Conservation (phyloP, 768 basidiomycete genomes). For the Rhodotorula sphaerocarpa region DNA sequence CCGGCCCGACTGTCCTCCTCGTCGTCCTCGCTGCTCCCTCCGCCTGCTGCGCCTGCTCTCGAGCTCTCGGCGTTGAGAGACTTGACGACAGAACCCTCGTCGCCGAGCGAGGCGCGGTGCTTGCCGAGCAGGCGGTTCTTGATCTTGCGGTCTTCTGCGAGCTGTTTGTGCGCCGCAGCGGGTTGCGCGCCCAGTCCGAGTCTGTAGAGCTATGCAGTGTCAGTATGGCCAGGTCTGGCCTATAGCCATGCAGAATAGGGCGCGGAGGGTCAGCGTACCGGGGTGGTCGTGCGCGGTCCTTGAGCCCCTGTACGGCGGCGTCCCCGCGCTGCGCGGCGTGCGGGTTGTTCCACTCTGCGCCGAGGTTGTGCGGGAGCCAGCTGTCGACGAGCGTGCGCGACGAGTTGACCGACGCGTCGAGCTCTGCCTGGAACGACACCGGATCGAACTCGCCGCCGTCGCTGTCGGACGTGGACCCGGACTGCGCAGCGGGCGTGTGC, state of each 20-base stretch:
- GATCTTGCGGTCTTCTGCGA: conserved; percentile 26
- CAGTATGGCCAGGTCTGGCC: neutral
- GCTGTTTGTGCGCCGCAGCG: conserved; percentile 12
- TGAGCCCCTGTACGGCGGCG: conserved; percentile 1
- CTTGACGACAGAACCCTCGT: conserved; percentile 5
- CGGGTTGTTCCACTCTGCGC: neutral
- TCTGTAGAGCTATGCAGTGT: neutral
- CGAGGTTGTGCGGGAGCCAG: conserved; percentile 15
- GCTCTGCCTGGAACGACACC: conserved; percentile 7
- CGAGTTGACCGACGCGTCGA: conserved; percentile 16
- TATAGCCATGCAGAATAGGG: neutral
- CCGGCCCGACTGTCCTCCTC: conserved; percentile 26
- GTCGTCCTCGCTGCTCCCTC: conserved; percentile 4
- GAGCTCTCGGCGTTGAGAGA: neutral
- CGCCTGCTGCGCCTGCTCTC: neutral
- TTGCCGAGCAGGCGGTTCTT: conserved; percentile 5
- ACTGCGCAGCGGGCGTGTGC: neutral
- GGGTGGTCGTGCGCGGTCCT: conserved; percentile 12
- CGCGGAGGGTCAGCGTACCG: conserved; percentile 2
- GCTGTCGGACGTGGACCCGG: neutral
- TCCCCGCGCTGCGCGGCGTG: neutral
- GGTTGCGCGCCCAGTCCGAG: conserved; percentile 28
- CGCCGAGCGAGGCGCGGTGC: neutral
- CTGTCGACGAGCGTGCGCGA: conserved; percentile 11
- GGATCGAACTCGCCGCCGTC: conserved; percentile 8